These are phyloP conservation scores for Teratosphaeria zuluensis DNA, from an alignment of 2,329 filamentous ascomycete species.

Conservation along the genomic window DNA sequence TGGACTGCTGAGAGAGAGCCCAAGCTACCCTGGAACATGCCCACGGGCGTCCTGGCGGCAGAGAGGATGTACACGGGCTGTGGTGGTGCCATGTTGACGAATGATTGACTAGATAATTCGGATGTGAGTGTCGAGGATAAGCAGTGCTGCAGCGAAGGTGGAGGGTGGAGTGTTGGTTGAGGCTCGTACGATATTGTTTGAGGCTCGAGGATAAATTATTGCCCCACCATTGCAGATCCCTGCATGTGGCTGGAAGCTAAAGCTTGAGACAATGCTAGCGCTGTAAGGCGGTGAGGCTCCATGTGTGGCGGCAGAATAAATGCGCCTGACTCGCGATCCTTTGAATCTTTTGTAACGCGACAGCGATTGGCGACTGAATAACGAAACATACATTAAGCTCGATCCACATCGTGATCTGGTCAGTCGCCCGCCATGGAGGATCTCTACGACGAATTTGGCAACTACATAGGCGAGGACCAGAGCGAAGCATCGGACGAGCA, in stretches of 20 bases:
- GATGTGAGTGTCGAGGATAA: not conserved
- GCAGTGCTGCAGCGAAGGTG: not conserved
- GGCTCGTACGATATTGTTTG: too few species aligned
- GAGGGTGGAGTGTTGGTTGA: not conserved
- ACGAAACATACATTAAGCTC: too few species aligned
- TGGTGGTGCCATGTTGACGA: conserved; percentile 39
- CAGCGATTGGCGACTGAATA: too few species aligned
- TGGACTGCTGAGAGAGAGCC: conserved; percentile 78
- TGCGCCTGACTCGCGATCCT: not conserved
- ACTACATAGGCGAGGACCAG: conserved; percentile 91
- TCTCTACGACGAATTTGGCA: conserved; percentile 98
- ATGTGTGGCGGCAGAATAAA: not conserved
- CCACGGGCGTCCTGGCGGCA: conserved; percentile 64
- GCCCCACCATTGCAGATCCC: not conserved
- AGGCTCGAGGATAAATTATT: not conserved
- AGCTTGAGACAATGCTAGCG: not conserved
- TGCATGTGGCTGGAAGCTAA: conserved; percentile 25
- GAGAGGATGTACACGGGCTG: conserved; percentile 95
- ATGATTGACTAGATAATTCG: not conserved
- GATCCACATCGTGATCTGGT: not conserved
- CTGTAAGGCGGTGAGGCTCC: not conserved
- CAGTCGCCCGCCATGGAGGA: conserved; percentile 60
- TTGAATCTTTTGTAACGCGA: not conserved
- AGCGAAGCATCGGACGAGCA: conserved; percentile 71
- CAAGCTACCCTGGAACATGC: conserved; percentile 88